These are phyloP conservation scores for Penicillium concentricum DNA, from an alignment of 2,329 filamentous ascomycete species.

Conservation along the genomic window DNA sequence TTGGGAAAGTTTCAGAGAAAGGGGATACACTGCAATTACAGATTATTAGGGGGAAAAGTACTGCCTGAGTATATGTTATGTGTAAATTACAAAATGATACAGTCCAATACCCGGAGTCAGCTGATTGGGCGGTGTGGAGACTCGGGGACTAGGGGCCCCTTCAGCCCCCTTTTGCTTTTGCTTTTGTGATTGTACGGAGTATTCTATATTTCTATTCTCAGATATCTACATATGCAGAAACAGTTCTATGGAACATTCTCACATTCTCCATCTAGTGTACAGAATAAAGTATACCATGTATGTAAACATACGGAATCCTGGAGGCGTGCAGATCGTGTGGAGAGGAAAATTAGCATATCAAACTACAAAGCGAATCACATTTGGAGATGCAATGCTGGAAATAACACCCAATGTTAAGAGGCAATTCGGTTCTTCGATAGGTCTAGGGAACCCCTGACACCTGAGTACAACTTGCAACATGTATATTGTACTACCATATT, in stretches of 20 bases:
- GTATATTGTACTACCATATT: not conserved
- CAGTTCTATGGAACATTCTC: no score
- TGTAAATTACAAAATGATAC: constrained; percentile 3
- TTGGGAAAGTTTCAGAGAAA: constrained; percentile 28
- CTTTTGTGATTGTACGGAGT: not conserved
- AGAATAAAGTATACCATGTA: not conserved
- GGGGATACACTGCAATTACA: constrained; percentile 21
- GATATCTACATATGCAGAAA: no score
- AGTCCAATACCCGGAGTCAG: not conserved
- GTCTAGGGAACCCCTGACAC: not conserved
- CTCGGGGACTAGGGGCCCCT: not conserved
- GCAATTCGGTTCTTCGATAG: not conserved
- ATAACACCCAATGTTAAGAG: not conserved
- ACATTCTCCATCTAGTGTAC: not conserved
- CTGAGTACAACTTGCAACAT: not conserved
- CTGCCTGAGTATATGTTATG: not conserved
- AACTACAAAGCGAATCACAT: not conserved
- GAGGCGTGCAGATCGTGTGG: constrained; percentile 8
- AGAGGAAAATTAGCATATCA: constrained; percentile 3
- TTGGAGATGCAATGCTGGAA: not conserved
- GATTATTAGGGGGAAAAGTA: not conserved
- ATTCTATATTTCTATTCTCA: not conserved
- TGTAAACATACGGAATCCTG: not conserved
- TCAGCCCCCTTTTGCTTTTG: constrained; percentile 13
- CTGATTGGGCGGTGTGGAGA: constrained; percentile 8